Evolutionary conservation across 1,139 yeast genomes (phyloP).

Genomic region (Candida gigantensis): DNA sequence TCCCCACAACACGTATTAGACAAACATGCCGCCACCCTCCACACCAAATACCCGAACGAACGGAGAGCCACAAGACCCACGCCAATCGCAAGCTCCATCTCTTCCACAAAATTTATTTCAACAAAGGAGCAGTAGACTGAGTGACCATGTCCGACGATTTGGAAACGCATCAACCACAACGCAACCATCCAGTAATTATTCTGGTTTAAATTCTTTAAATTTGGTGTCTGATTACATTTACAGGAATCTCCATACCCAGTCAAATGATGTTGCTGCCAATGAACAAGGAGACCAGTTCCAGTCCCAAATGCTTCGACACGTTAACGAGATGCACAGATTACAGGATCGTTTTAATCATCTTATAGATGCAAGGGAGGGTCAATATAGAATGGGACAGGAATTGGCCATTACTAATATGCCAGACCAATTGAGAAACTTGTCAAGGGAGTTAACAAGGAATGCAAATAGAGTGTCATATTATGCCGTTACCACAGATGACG

Average conservation of each 20-base stretch:
- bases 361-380: conserved; percentile 8
- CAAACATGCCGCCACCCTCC: conserved; percentile 5
- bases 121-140: too few species aligned
- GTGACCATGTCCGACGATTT: conserved; percentile 11
- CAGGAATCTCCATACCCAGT: conserved; percentile 10
- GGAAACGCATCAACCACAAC: conserved; percentile 9
- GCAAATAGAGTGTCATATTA: conserved; percentile 12
- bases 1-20: neutral
- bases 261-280: conserved; percentile 2
- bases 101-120: neutral
- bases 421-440: conserved; percentile 14
- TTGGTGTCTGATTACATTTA: conserved; percentile 15
- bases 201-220: conserved; percentile 15
- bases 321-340: conserved; percentile 13
- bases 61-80: conserved; percentile 1
- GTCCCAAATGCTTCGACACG: conserved; percentile 15
- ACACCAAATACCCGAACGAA: conserved; percentile 2
- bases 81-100: neutral
- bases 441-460: conserved; percentile 13
- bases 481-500: conserved; percentile 14
- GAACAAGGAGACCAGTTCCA: conserved; percentile 13
- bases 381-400: conserved; percentile 7
- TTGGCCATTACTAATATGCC: conserved; percentile 13
- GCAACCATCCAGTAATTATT: neutral
- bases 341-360: conserved; percentile 14